Evolutionary conservation across 1,284 basidiomycete genomes (phyloP).

Genomic region (Ceratorhiza oryzae-sativae): DNA sequence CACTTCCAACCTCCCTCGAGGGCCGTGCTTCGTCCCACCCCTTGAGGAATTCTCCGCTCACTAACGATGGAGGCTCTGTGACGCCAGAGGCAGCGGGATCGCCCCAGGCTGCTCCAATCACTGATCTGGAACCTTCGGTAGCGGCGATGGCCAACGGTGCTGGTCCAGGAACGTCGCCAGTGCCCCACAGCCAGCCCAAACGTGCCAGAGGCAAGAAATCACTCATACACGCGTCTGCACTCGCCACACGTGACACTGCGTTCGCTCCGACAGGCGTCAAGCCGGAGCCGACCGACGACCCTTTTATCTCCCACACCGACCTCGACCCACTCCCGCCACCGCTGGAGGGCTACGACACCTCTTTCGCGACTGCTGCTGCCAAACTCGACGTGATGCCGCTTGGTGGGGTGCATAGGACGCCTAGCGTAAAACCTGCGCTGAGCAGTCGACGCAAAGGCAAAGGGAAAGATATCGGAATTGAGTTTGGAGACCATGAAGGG

Average conservation of each 20-base stretch:
- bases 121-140: constrained; percentile 35
- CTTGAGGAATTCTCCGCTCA: constrained; percentile 28
- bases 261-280: constrained; percentile 20
- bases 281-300: constrained; percentile 37
- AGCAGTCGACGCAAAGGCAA: constrained; percentile 40
- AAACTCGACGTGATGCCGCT: constrained; percentile 1
- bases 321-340: neutral
- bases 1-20: constrained; percentile 13
- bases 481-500: constrained; percentile 31
- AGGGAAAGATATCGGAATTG: constrained; percentile 37
- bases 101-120: constrained; percentile 22
- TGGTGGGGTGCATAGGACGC: neutral
- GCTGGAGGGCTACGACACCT: neutral
- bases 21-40: constrained; percentile 16
- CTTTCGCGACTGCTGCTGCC: neutral
- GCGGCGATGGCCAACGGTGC: constrained; percentile 14
- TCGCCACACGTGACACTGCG: constrained; percentile 29
- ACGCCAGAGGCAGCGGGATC: constrained; percentile 18
- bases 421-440: neutral
- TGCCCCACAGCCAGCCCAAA: constrained; percentile 2
- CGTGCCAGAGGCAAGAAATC: constrained; percentile 36
- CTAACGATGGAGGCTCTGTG: constrained; percentile 19
- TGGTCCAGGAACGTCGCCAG: constrained; percentile 18
- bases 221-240: neutral
- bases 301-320: constrained; percentile 36